A percentile compares a stretch with the other conserved stretches of the same genome.
These are phyloP conservation scores for Thraustochytrium sp. DNA, from an alignment of 352 stramenopile genomes.

Conservation along the genomic window DNA sequence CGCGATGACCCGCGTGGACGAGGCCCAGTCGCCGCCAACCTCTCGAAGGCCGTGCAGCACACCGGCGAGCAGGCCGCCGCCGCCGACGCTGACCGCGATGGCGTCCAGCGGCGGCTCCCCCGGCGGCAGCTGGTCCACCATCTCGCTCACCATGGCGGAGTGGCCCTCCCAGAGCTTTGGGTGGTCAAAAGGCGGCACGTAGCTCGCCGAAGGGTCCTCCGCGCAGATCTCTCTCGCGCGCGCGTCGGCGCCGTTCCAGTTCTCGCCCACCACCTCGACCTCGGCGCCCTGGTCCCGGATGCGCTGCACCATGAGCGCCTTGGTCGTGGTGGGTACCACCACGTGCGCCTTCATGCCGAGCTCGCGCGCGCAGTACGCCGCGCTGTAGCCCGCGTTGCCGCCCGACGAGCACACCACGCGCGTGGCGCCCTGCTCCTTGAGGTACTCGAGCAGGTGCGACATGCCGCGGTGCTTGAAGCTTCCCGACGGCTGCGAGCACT, in stretches of 20 bases:
- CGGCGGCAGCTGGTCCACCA: slow-evolving; percentile 52
- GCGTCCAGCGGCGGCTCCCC: slow-evolving; percentile 49
- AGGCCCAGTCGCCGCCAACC: slow-evolving; percentile 44
- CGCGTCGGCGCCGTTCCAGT: slow-evolving; percentile 69
- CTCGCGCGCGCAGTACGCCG: slow-evolving; percentile 56
- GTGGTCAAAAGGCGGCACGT: slow-evolving; percentile 71
- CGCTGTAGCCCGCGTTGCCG: slow-evolving; percentile 69
- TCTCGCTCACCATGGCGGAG: slow-evolving; percentile 67
- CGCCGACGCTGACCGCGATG: slow-evolving; percentile 67
- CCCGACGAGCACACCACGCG: slow-evolving; percentile 62
- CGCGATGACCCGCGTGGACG: slow-evolving; percentile 53
- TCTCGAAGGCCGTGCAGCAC: slow-evolving; percentile 63
- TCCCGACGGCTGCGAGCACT: slow-evolving; percentile 64
- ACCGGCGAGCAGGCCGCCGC: slow-evolving; percentile 66
- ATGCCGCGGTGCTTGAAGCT: slow-evolving; percentile 76
- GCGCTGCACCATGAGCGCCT: slow-evolving; percentile 63
- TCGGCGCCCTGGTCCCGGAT: slow-evolving; percentile 59
- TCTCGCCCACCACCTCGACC: slow-evolving; percentile 63
- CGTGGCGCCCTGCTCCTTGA: slow-evolving; percentile 41
- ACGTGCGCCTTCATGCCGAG: slow-evolving; percentile 61
- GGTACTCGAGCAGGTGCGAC: slow-evolving; percentile 54
- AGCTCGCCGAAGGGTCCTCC: slow-evolving; percentile 49
- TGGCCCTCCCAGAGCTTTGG: slow-evolving; percentile 67
- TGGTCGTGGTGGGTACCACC: slow-evolving; percentile 68
- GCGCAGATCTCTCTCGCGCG: slow-evolving; percentile 57